Conservation (phyloP, 805 yeast genomes). For the Blastobotrys muscicola region DNA sequence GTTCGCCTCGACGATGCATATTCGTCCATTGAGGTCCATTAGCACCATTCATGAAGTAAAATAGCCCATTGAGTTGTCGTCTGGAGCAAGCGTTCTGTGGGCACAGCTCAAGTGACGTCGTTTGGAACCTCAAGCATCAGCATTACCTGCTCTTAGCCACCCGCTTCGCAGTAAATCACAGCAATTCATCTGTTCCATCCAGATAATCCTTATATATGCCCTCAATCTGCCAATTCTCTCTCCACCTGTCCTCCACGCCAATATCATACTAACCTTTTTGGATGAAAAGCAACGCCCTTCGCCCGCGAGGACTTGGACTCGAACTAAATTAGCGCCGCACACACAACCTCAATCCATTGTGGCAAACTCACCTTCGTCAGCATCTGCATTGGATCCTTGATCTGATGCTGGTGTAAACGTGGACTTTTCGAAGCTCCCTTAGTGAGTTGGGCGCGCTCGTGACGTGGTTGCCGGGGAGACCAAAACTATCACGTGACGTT, state of each 20-base stretch:
- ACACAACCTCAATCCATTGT: neutral
- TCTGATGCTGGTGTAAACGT: slow-evolving; percentile 1
- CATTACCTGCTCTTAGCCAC: neutral
- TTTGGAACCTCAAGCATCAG: too few relatives aligned
- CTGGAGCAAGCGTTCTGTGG: too few relatives aligned
- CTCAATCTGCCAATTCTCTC: too few relatives aligned
- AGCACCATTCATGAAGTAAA: too few relatives aligned
- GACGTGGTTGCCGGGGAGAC: slow-evolving; percentile 6
- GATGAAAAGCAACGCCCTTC: slow-evolving; percentile 95
- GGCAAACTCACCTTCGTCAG: slow-evolving; percentile 48
- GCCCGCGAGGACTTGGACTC: slow-evolving; percentile 98
- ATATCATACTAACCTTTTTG: slow-evolving; percentile 43
- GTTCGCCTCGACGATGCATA: too few relatives aligned
- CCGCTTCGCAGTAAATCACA: neutral
- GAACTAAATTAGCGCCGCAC: slow-evolving; percentile 38
- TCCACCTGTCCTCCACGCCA: neutral
- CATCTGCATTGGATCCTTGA: slow-evolving; percentile 54
- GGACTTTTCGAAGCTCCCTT: neutral
- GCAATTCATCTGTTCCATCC: neutral
- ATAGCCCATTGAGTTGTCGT: too few relatives aligned
- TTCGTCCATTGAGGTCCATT: too few relatives aligned
- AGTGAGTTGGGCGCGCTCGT: neutral
- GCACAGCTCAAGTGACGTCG: too few relatives aligned
- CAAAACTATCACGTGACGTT: slow-evolving; percentile 2
- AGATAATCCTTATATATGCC: too few relatives aligned